A percentile compares a stretch with the other conserved stretches of the same genome.
Conservation (phyloP, 768 basidiomycete species). For the Leccinum pellstonianum region DNA sequence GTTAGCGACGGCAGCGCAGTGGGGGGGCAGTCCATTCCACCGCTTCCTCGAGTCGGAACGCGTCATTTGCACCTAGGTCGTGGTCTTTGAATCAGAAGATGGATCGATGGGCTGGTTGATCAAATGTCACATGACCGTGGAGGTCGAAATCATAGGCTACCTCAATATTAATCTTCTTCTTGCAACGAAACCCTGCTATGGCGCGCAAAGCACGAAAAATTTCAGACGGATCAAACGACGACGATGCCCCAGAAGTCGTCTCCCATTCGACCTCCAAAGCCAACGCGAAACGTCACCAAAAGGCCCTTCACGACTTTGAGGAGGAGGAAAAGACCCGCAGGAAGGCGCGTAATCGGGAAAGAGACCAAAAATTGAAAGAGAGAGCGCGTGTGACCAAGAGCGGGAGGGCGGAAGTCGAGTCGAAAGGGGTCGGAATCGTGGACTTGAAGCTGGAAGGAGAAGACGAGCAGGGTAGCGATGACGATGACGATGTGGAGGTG, state of each 20-base stretch:
- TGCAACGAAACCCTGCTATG: conserved; percentile 11
- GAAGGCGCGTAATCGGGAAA: conserved; percentile 46
- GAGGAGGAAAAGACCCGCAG: conserved; percentile 39
- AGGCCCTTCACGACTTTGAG: conserved; percentile 38
- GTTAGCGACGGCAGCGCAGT: too few relatives aligned
- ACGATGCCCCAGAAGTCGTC: conserved; percentile 51
- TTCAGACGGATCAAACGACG: conserved; percentile 32
- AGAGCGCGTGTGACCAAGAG: conserved; percentile 34
- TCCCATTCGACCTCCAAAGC: conserved; percentile 48
- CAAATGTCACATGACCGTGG: too few relatives aligned
- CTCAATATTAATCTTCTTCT: background rate
- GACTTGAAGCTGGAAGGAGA: conserved; percentile 11
- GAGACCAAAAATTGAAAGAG: conserved; percentile 51
- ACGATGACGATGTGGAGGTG: conserved; percentile 18
- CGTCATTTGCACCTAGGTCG: too few relatives aligned
- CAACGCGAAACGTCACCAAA: conserved; percentile 36
- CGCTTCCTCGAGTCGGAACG: too few relatives aligned
- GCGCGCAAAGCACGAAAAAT: conserved; percentile 15
- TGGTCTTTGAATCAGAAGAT: too few relatives aligned
- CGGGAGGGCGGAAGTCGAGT: conserved; percentile 9
- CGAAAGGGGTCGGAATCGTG: conserved; percentile 15
- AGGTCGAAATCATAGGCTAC: too few relatives aligned
- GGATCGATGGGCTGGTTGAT: too few relatives aligned
- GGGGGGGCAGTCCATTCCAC: too few relatives aligned
- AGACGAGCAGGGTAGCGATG: conserved; percentile 27